phyloP scores from a whole-genome alignment of 129 eudicot species.

The Cynara cardunculus region DNA sequence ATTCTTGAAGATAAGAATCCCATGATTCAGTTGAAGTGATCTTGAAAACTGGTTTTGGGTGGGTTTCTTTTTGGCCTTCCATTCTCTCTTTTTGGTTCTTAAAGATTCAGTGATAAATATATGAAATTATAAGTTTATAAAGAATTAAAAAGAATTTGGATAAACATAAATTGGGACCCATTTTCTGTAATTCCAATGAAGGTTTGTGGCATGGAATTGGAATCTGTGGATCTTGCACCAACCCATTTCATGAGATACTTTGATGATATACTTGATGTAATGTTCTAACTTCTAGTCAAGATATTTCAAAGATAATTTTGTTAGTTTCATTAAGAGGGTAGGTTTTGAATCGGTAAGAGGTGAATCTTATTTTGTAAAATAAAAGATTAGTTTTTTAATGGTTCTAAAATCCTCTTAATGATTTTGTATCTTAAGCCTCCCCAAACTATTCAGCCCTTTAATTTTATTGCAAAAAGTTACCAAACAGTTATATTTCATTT shows the following conservation, averaged over 20 bases:
- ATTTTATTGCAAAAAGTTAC: too few relatives aligned
- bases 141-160: slow-evolving; percentile 16
- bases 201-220: slow-evolving; percentile 3
- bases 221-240: background rate
- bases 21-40: slow-evolving; percentile 49
- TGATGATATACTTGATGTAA: background rate
- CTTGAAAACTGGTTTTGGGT: slow-evolving; percentile 37
- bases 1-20: slow-evolving; percentile 46
- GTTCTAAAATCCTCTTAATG: too few relatives aligned
- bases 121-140: background rate
- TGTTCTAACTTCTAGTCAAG: slow-evolving; percentile 7
- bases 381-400: too few relatives aligned
- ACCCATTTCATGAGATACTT: slow-evolving; percentile 12
- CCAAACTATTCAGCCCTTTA: too few relatives aligned
- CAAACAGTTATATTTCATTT: too few relatives aligned
- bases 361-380: too few relatives aligned
- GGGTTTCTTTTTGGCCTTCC: slow-evolving; percentile 31
- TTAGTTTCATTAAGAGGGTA: too few relatives aligned
- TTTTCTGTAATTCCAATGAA: background rate
- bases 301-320: background rate
- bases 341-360: too few relatives aligned
- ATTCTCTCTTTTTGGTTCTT: background rate
- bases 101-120: background rate
- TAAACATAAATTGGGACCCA: slow-evolving; percentile 38
- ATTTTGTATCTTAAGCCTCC: too few relatives aligned